Conservation (phyloP, 345 rosid species). For the Syzygium aromaticum region DNA sequence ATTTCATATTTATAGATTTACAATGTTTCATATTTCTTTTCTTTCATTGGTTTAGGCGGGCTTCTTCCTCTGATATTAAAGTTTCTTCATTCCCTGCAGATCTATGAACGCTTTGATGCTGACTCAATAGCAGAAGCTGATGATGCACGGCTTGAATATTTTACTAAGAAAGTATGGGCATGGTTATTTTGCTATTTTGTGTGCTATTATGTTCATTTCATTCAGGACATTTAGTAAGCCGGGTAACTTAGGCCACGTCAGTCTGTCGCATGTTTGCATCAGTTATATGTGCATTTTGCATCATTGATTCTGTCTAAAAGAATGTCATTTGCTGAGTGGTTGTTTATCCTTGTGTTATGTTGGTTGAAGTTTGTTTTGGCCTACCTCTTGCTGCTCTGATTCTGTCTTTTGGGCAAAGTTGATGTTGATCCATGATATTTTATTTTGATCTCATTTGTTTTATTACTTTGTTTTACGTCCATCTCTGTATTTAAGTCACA, state of each 20-base stretch:
- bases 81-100: conserved; percentile 31
- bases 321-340: neutral
- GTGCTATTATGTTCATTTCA: neutral
- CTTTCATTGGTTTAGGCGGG: neutral
- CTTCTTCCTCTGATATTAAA: conserved; percentile 2
- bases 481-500: neutral
- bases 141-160: conserved; percentile 80
- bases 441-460: neutral
- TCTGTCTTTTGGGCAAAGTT: neutral
- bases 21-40: neutral
- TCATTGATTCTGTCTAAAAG: neutral
- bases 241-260: neutral
- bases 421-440: neutral
- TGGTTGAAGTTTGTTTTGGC: neutral
- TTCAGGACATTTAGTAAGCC: neutral
- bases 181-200: neutral
- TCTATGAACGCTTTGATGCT: conserved; percentile 72
- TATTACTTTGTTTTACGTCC: neutral
- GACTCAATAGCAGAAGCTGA: conserved; percentile 43
- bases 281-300: neutral
- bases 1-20: neutral
- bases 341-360: neutral
- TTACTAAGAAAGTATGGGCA: conserved; percentile 53
- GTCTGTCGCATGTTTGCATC: neutral
- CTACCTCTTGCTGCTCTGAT: neutral